Percentiles rank a stretch among this genome's conserved stretches.
Conservation (phyloP, 176 grass and related monocot species). For the Thalia dealbata region DNA sequence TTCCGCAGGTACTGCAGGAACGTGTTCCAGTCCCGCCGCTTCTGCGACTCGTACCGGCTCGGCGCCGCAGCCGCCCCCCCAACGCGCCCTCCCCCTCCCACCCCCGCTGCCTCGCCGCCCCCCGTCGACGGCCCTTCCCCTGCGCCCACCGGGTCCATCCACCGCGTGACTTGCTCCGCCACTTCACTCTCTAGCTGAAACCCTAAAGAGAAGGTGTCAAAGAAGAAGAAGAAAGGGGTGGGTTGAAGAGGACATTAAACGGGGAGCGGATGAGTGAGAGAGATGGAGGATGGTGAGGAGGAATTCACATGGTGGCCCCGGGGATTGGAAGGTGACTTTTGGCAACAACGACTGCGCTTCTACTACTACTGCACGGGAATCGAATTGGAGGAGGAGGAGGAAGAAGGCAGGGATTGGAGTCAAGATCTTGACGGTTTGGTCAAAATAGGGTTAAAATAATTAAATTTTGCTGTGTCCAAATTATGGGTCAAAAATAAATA, state of each 20-base stretch:
- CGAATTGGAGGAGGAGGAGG: too few species aligned
- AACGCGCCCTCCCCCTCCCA: neutral
- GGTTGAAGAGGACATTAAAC: neutral
- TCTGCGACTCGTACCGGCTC: slow-evolving; percentile 96
- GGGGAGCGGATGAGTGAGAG: slow-evolving; percentile 40
- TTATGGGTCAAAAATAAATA: too few species aligned
- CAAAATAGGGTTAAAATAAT: too few species aligned
- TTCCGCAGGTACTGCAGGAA: slow-evolving; percentile 97
- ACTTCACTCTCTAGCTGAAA: too few species aligned
- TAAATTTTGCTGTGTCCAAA: too few species aligned
- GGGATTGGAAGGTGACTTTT: neutral
- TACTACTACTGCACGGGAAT: too few species aligned
- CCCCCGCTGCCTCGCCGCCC: slow-evolving; percentile 16
- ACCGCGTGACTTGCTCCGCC: neutral
- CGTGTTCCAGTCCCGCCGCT: slow-evolving; percentile 95
- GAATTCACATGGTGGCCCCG: slow-evolving; percentile 39
- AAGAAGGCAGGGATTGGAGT: too few species aligned
- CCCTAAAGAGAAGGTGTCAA: too few species aligned
- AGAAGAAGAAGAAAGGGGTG: slow-evolving; percentile 35
- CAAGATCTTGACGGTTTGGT: too few species aligned
- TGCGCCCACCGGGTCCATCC: slow-evolving; percentile 18
- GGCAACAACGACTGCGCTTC: neutral
- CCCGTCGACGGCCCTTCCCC: neutral
- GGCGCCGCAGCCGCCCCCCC: slow-evolving; percentile 19
- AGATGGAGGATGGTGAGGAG: slow-evolving; percentile 34